A percentile compares a stretch with the other conserved stretches of the same genome.
Conservation (phyloP, 129 eudicot genomes). For the Escallonia rubra region DNA sequence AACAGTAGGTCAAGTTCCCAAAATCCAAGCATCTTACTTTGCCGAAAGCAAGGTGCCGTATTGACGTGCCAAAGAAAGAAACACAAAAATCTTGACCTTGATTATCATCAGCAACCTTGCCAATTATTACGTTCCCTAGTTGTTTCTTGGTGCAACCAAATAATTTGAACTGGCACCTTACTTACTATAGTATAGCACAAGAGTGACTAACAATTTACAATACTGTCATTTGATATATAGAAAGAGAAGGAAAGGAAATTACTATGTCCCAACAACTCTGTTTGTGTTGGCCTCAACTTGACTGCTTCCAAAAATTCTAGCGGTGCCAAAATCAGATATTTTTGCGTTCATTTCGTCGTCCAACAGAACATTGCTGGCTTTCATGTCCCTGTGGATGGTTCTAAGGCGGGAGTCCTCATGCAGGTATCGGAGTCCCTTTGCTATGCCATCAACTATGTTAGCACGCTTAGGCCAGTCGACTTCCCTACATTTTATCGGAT, state of each 20-base stretch:
- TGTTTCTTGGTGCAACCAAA: no score
- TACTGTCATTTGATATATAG: no score
- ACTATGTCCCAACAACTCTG: constrained; percentile 37
- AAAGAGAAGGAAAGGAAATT: neutral
- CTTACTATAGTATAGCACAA: no score
- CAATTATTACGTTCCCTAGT: neutral
- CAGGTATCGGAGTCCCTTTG: constrained; percentile 28
- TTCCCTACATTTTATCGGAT: constrained; percentile 6
- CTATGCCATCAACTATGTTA: constrained; percentile 24
- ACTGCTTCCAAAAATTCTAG: constrained; percentile 16
- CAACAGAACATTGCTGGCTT: constrained; percentile 29
- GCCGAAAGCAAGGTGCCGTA: no score
- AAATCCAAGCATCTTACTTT: no score
- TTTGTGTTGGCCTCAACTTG: constrained; percentile 19
- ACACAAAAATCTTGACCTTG: no score
- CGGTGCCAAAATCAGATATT: constrained; percentile 40
- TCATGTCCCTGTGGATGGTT: constrained; percentile 29
- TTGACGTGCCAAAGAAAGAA: no score
- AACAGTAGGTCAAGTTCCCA: no score
- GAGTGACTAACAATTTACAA: no score
- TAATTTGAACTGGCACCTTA: neutral
- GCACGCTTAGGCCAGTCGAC: constrained; percentile 19
- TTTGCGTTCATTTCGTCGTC: constrained; percentile 28
- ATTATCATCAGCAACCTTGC: neutral
- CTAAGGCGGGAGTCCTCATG: constrained; percentile 32